Evolutionary conservation across 768 basidiomycete genomes (phyloP), one percentile per base, ranked within the genome.

Genomic region (Crepidotus variabilis): DNA sequence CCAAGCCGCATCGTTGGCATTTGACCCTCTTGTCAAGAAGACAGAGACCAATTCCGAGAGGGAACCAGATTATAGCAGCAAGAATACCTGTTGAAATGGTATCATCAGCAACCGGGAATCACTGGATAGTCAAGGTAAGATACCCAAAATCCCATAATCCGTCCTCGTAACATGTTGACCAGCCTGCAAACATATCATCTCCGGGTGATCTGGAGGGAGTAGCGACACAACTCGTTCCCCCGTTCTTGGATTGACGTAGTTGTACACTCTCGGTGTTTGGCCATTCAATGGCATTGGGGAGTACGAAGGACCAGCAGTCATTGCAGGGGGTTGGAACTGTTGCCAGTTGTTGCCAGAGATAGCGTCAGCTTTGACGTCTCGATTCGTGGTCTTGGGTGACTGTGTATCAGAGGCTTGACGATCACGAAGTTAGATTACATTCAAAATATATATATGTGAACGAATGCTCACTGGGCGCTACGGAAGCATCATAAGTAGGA

Each of bases 51-150:
- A 94, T 78, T 4, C 92, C 92, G 0, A 92, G 70, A 2, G 92
- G 92, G 74, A 94, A 94, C 91, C 90, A 93, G 57, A 93, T 74
- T 22, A 94, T 72, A 3, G 92, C 91, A 7, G 88, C 88, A n/a
- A 94, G 71, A 32, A 93, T 70, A 54, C 91, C 90, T 91, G 58
- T 24, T n/a, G 1, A 18, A 36, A 23, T 50, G 35, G 51, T 50
- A 24, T 48, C 51, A 50, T 8, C 53, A 21, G 50, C 47, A 48
- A 63, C 33, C 43, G 51, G 47, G 14, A 39, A 51, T 23, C 32
- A 22, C 23, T 45, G 36, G 10, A 49, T 1, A 21, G 20, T n/a
- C 20, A 13, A 14, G 69, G 47, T 20, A 35, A 11, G 24, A 68
- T 83, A 85, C 89, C 91, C 7, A 92, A 76, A 2, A 91, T 55